Conservation (phyloP, 805 yeast genomes). For the Yarrowia alimentaria region DNA sequence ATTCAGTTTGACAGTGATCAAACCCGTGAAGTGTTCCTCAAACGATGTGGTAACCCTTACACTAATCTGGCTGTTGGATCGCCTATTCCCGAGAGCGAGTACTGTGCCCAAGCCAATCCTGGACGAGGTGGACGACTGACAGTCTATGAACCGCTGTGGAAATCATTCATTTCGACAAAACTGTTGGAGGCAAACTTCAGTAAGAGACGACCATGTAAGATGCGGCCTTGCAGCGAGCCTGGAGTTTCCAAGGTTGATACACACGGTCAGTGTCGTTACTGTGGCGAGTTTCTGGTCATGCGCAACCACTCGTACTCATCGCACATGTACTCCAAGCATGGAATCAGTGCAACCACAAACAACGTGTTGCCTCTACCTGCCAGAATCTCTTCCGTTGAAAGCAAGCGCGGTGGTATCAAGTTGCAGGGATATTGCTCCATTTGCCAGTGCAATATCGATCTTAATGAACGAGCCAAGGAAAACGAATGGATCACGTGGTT, state of each 20-base stretch:
- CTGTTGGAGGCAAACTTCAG: slow-evolving; percentile 1
- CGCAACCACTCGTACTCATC: slow-evolving; percentile 28
- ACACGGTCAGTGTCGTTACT: slow-evolving; percentile 23
- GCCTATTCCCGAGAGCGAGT: neutral
- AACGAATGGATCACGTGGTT: slow-evolving; percentile 27
- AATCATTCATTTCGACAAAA: slow-evolving; percentile 19
- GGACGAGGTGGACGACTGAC: slow-evolving; percentile 8
- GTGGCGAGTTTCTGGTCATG: slow-evolving; percentile 25
- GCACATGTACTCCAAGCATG: slow-evolving; percentile 25
- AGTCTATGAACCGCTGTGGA: slow-evolving; percentile 18
- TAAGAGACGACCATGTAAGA: neutral
- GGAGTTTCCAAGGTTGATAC: neutral
- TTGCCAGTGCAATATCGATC: slow-evolving; percentile 1
- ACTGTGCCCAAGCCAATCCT: slow-evolving; percentile 1
- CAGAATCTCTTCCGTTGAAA: neutral
- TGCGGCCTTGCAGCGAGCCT: slow-evolving; percentile 2
- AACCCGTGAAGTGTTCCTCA: slow-evolving; percentile 1
- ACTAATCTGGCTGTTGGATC: slow-evolving; percentile 2
- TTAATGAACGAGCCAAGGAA: slow-evolving; percentile 24
- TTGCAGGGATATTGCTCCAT: slow-evolving; percentile 20
- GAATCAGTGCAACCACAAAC: slow-evolving; percentile 22
- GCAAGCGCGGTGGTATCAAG: slow-evolving; percentile 1
- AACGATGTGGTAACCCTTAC: slow-evolving; percentile 18
- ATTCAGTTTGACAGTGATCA: slow-evolving; percentile 4
- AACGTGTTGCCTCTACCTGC: slow-evolving; percentile 15